Percentiles rank a stretch among this genome's conserved stretches.
phyloP scores from a whole-genome alignment of 1,284 basidiomycete species.

The Moesziomyces sp. region DNA sequence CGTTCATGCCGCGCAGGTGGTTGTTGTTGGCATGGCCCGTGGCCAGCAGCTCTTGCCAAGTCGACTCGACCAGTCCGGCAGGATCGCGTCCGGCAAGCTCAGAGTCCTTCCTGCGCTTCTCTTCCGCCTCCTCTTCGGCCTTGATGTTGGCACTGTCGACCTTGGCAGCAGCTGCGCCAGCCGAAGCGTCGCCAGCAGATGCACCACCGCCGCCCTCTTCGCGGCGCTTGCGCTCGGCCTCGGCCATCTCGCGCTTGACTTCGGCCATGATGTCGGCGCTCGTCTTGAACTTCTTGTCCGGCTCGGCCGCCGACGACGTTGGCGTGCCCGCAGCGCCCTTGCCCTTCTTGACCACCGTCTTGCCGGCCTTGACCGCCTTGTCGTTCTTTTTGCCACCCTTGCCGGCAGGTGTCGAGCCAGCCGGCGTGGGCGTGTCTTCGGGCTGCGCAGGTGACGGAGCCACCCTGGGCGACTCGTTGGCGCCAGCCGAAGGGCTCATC shows the following conservation, averaged over 20 bases:
- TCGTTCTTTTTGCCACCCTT: slow-evolving; percentile 48
- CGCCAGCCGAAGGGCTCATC: slow-evolving; percentile 29
- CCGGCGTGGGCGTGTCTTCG: slow-evolving; percentile 45
- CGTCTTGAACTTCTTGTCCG: slow-evolving; percentile 55
- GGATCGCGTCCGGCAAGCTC: slow-evolving; percentile 48
- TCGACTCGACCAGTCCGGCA: slow-evolving; percentile 46
- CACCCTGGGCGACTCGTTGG: slow-evolving; percentile 52
- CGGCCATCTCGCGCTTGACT: slow-evolving; percentile 62
- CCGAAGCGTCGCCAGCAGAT: slow-evolving; percentile 13
- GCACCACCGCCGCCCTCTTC: slow-evolving; percentile 28
- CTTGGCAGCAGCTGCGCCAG: slow-evolving; percentile 28
- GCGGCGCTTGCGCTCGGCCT: slow-evolving; percentile 51
- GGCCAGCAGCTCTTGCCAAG: slow-evolving; percentile 54
- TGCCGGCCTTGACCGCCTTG: slow-evolving; percentile 30
- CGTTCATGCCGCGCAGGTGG: slow-evolving; percentile 13
- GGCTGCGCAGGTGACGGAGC: slow-evolving; percentile 47
- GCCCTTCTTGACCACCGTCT: slow-evolving; percentile 46
- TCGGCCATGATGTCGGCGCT: slow-evolving; percentile 63
- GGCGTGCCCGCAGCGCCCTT: slow-evolving; percentile 45
- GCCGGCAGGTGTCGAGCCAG: slow-evolving; percentile 46
- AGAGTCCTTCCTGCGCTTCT: slow-evolving; percentile 39
- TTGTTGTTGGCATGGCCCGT: slow-evolving; percentile 26
- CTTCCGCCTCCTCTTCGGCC: slow-evolving; percentile 45
- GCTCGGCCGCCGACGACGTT: slow-evolving; percentile 40
- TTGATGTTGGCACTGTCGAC: slow-evolving; percentile 35